Base-by-base conservation (phyloP, 768 basidiomycete species). In the Hypholoma fasciculare region DNA sequence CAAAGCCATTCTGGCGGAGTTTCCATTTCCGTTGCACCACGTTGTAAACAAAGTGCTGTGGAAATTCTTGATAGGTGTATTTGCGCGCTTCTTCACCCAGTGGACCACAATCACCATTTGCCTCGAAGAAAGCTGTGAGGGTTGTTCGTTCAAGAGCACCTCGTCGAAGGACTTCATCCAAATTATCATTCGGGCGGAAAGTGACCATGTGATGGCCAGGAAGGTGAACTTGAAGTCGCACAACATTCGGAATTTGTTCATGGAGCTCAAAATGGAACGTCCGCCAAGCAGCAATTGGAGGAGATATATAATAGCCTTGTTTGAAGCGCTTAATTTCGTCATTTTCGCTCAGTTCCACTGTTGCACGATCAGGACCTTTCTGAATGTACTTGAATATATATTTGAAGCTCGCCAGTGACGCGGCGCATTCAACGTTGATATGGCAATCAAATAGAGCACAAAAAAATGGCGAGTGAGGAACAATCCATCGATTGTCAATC, bases 191-290 rank as follows among this genome's bases (percentile, higher is more conserved):
- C 19, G 63, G 56, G 51, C 72, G 55, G 52, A 71, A 79, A 3
- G 51, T 44, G 0, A 82, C 69, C 46, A 65, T 57, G 6, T 81
- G 76, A 23, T 79, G 64, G 9, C 67, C 66, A 3, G 67, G 57
- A 13, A 79, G 66, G 63, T 82, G 81, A 11, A 82, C 69, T 14
- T 68, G 72, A 14, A 82, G 69, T 1, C 69, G 62, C 14, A 72
- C 62, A n/a, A 82, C 73, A 49, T 68, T 60, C 8, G 79, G 79
- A n/a, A 53, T 30, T 56, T 75, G 63, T 5, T 62, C 56, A 61
- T 78, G 74, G n/a, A 71, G 66, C 4, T 61, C 40, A 57, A 69
- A 62, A 30, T 68, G 63, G 42, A 72, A 67, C 13, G 78, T 64
- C 0, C 64, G 65, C 71, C 72, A 77, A 12, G 56, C 23, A 26